Evolutionary conservation across 2,329 filamentous ascomycete species (phyloP).

Genomic region (Ophiostoma piceae): DNA sequence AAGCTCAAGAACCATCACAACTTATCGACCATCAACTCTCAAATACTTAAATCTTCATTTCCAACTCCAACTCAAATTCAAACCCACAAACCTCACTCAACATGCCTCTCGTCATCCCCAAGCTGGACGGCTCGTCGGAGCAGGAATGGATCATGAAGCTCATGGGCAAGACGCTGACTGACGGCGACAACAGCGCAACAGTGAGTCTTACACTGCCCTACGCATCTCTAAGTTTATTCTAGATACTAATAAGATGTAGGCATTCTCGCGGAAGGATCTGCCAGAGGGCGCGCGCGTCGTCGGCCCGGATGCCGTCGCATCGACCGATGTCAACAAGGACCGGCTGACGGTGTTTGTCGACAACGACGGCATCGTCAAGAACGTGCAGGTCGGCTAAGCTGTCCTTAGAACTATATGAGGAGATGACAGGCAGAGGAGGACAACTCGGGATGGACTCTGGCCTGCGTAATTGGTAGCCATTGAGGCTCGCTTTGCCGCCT

Average conservation of each 20-base stretch:
- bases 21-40: background rate
- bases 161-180: constrained; percentile 57
- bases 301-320: constrained; percentile 52
- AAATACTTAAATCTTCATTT: too few species aligned
- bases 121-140: constrained; percentile 42
- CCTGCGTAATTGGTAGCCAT: background rate
- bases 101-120: constrained; percentile 61
- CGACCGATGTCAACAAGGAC: constrained; percentile 50
- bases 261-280: constrained; percentile 56
- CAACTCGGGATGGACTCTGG: background rate
- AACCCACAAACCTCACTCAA: constrained; percentile 30
- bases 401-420: too few species aligned
- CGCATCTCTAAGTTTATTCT: too few species aligned
- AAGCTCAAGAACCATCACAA: background rate
- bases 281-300: constrained; percentile 54
- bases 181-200: constrained; percentile 46
- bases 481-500: background rate
- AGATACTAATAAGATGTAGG: constrained; percentile 37
- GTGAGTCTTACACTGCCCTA: constrained; percentile 35
- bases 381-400: constrained; percentile 51
- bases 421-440: background rate
- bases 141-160: constrained; percentile 59
- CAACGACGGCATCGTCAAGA: constrained; percentile 56
- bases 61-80: background rate
- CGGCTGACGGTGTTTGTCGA: constrained; percentile 56